Percentiles rank a stretch among this genome's conserved stretches.
Evolutionary conservation across 1,139 yeast genomes (phyloP).

Genomic region (Pneumocystis wakefieldiae): DNA sequence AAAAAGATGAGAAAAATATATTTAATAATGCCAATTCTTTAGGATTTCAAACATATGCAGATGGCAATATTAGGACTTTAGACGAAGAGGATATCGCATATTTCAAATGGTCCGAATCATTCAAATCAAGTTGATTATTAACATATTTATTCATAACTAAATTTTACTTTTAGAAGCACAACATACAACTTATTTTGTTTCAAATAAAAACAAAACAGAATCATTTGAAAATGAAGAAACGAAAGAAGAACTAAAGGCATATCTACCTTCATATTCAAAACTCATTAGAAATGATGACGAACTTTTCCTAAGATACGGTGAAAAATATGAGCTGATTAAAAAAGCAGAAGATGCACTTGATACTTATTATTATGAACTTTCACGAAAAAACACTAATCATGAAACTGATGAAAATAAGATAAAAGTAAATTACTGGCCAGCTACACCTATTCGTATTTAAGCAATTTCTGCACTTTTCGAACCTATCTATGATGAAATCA

Average conservation of each 20-base stretch:
- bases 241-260: not conserved
- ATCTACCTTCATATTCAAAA: not conserved
- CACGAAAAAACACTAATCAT: not conserved
- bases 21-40: not conserved
- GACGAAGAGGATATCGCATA: slow-evolving; percentile 20
- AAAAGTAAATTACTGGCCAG: not conserved
- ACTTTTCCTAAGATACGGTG: not conserved
- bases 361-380: not conserved
- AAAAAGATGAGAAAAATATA: not conserved
- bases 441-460: not conserved
- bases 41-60: slow-evolving; percentile 13
- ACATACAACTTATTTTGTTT: not conserved
- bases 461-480: not conserved
- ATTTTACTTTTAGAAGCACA: not conserved
- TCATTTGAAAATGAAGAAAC: not conserved
- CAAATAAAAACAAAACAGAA: not conserved
- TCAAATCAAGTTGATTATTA: not conserved
- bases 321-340: not conserved
- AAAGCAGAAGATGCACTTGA: not conserved
- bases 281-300: not conserved
- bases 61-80: slow-evolving; percentile 18
- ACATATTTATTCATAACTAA: not conserved
- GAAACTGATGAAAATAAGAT: not conserved
- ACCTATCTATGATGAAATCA: not conserved
- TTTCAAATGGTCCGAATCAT: slow-evolving; percentile 17